Percentiles rank a stretch among this genome's conserved stretches.
These are phyloP conservation scores for Sphaceloma murrayae DNA, from an alignment of 2,329 filamentous ascomycete species.

Conservation along the genomic window DNA sequence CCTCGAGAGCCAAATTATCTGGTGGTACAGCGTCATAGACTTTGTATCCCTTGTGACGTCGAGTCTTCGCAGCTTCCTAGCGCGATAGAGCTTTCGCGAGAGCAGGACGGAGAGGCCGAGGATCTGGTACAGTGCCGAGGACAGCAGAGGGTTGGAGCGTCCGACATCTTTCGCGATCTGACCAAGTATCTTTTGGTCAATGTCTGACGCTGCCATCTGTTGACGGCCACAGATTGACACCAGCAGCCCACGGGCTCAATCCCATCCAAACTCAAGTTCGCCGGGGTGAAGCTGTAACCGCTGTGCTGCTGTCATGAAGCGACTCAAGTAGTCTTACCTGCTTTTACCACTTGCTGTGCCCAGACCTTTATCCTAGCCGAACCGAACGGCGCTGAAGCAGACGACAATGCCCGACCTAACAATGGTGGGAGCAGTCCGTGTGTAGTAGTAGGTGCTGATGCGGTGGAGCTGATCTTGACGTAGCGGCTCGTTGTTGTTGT, in stretches of 20 bases:
- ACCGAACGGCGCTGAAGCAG: no score
- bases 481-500: not conserved
- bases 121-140: slow-evolving; percentile 78
- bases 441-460: no score
- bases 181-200: slow-evolving; percentile 95
- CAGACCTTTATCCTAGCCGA: no score
- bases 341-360: no score
- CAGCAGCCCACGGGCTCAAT: no score
- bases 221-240: no score
- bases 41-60: slow-evolving; percentile 70
- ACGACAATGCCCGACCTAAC: no score
- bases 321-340: no score
- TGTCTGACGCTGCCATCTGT: slow-evolving; percentile 86
- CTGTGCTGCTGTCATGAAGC: no score
- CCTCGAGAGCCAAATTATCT: slow-evolving; percentile 90
- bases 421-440: no score
- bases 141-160: slow-evolving; percentile 67
- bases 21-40: slow-evolving; percentile 72
- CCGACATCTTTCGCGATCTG: slow-evolving; percentile 74
- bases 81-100: slow-evolving; percentile 70
- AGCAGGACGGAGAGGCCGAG: slow-evolving; percentile 84
- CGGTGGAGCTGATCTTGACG: not conserved
- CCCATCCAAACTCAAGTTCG: no score
- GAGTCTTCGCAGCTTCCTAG: slow-evolving; percentile 72
- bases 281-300: no score